Percentiles rank a stretch among this genome's conserved stretches.
Evolutionary conservation across 1,284 basidiomycete species (phyloP).

Genomic region (Acaromyces ingoldii): DNA sequence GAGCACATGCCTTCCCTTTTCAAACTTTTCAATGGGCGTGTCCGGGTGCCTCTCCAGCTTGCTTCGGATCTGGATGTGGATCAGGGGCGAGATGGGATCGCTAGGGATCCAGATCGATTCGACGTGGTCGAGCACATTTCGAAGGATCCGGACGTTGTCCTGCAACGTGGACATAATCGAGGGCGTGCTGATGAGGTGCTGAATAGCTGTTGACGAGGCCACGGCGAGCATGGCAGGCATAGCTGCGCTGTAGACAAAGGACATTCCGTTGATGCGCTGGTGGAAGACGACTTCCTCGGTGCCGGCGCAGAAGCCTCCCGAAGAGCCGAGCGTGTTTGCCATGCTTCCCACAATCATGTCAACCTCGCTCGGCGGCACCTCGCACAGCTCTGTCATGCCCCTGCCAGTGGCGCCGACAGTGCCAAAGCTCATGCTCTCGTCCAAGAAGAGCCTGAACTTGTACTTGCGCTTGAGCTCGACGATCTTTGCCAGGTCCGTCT

Average conservation of each 20-base stretch:
- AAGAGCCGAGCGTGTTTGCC: constrained; percentile 74
- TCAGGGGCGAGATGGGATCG: constrained; percentile 75
- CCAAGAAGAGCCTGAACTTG: constrained; percentile 91
- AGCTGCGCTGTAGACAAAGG: constrained; percentile 93
- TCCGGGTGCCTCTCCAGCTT: constrained; percentile 38
- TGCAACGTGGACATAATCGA: constrained; percentile 70
- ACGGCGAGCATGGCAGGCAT: constrained; percentile 86
- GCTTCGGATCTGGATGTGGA: constrained; percentile 70
- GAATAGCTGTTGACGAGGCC: constrained; percentile 76
- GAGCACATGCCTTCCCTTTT: constrained; percentile 11
- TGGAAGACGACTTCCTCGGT: constrained; percentile 77
- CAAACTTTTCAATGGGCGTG: constrained; percentile 28
- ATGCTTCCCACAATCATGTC: constrained; percentile 69
- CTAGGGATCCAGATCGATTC: constrained; percentile 76
- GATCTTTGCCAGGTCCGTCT: constrained; percentile 83
- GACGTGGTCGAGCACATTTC: constrained; percentile 68
- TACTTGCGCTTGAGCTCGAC: constrained; percentile 91
- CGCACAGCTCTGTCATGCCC: constrained; percentile 88
- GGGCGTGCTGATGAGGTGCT: constrained; percentile 56
- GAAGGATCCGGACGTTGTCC: constrained; percentile 73
- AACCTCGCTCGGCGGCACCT: constrained; percentile 64
- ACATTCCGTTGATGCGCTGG: constrained; percentile 91
- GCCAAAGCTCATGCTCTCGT: constrained; percentile 91
- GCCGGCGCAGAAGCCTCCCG: constrained; percentile 93
- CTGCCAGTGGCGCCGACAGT: constrained; percentile 86